Base-by-base conservation (phyloP, 2,329 filamentous ascomycete genomes). In the Aureobasidium sp. region DNA sequence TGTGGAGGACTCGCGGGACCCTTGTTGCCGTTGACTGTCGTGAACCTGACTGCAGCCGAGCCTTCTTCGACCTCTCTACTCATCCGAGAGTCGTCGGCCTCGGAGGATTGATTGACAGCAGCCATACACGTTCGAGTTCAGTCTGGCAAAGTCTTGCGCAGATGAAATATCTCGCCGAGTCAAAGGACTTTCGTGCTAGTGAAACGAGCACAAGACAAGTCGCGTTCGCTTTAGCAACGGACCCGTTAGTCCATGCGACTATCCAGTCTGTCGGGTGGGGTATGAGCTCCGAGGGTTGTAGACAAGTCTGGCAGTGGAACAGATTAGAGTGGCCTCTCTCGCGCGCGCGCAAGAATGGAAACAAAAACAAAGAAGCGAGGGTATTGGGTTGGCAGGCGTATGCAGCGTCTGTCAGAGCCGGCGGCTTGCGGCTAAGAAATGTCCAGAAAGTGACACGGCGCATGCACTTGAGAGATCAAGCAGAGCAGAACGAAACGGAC, bases 351-450 rank as follows among this genome's bases (percentile, higher is more conserved):
- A 41, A 60, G 55, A 47, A 59, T 47, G 55, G 55, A 59, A 48
- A 48, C 55, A 51, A 41, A 58, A 60, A 60, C 57, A 58, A 47
- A 60, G 36, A 60, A 60, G 45, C 57, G 45, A 60, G 57, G 34
- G 57, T 51, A 51, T 31, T 29, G 44, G 17, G 34, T 14, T 60
- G 22, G 48, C 25, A 27, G 42, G 36, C 57, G 45, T 60, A 42
- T 60, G 57, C 55, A 47, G 55, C 55, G 55, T 48, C 55, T 58
- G 31, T 60, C 55, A 48, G 44, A 48, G 31, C 36, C 45, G 57
- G 45, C 45, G 45, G 57, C 57, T 49, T 49, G 45, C 45, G 57
- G 57, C 45, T 49, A 51, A 60, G 45, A 17, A 15, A 11, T 15
- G 31, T 34, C 9, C 31, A 34, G 31, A 34, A 25, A 42, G 57